Evolutionary conservation across 1,284 basidiomycete species (phyloP).

Genomic region (Hypsizygus ulmarius): DNA sequence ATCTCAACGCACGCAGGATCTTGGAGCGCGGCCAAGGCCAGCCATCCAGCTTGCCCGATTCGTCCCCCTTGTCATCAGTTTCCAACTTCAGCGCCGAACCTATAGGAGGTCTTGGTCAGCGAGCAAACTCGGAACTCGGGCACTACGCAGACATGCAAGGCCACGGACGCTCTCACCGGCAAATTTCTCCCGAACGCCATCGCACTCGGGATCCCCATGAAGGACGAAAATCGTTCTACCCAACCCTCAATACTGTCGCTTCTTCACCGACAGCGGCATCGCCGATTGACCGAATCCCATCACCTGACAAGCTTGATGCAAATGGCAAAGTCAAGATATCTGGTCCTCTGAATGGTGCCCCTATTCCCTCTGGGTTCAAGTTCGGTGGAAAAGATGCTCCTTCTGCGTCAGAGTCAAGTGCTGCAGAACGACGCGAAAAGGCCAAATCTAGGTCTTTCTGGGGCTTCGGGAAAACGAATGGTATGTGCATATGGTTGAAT

Average conservation of each 20-base stretch:
- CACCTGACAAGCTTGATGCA: constrained; percentile 53
- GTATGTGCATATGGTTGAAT: constrained; percentile 26
- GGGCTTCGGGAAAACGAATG: constrained; percentile 69
- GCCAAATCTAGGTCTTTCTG: constrained; percentile 86
- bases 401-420: constrained; percentile 41
- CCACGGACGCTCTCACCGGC: constrained; percentile 37
- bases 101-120: constrained; percentile 37
- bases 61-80: constrained; percentile 56
- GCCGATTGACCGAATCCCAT: constrained; percentile 53
- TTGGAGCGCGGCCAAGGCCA: constrained; percentile 42
- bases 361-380: constrained; percentile 86
- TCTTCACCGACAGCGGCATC: constrained; percentile 40
- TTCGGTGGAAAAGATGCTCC: constrained; percentile 71
- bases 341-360: constrained; percentile 82
- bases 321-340: constrained; percentile 79
- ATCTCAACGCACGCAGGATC: constrained; percentile 37
- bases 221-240: constrained; percentile 56
- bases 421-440: constrained; percentile 59
- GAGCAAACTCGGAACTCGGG: constrained; percentile 75
- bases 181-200: constrained; percentile 54
- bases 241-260: constrained; percentile 46
- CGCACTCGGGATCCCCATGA: constrained; percentile 46
- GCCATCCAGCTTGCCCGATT: constrained; percentile 48
- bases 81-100: constrained; percentile 32
- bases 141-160: constrained; percentile 67